phyloP scores from a whole-genome alignment of 208 protist species.

The Trypanosomatidae sp. region DNA sequence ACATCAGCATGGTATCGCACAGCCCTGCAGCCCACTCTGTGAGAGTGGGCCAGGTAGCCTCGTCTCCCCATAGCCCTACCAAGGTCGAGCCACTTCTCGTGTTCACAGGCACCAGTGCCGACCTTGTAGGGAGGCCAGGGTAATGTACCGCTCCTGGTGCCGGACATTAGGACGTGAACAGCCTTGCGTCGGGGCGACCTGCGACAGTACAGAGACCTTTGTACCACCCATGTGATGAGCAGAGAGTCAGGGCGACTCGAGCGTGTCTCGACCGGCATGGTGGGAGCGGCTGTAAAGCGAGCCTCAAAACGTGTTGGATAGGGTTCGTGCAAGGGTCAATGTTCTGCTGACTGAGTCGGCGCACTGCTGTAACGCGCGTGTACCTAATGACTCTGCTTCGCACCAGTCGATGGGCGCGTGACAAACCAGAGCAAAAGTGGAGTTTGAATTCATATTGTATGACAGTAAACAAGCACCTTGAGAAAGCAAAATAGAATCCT shows the following conservation, averaged over 20 bases:
- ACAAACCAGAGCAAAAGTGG: neutral
- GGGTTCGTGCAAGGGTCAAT: neutral
- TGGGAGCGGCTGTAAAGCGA: neutral
- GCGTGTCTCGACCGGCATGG: neutral
- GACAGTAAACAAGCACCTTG: neutral
- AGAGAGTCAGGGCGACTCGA: neutral
- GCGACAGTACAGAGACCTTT: neutral
- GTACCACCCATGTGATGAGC: neutral
- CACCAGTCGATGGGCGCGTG: too few species aligned
- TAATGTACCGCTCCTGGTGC: neutral
- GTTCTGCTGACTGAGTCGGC: neutral
- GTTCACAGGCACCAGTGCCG: neutral
- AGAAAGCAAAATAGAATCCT: neutral
- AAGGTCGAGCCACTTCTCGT: too few species aligned
- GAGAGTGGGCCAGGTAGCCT: too few species aligned
- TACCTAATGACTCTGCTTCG: neutral
- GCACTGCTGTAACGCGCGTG: neutral
- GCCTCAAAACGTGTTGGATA: neutral
- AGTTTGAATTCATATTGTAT: neutral
- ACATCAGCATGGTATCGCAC: too few species aligned
- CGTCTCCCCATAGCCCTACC: too few species aligned
- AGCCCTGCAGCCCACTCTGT: too few species aligned
- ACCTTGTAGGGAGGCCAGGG: neutral
- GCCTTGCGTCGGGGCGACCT: neutral
- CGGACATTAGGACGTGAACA: neutral